Evolutionary conservation across 805 yeast genomes (phyloP).

Genomic region (Starmerella apis): DNA sequence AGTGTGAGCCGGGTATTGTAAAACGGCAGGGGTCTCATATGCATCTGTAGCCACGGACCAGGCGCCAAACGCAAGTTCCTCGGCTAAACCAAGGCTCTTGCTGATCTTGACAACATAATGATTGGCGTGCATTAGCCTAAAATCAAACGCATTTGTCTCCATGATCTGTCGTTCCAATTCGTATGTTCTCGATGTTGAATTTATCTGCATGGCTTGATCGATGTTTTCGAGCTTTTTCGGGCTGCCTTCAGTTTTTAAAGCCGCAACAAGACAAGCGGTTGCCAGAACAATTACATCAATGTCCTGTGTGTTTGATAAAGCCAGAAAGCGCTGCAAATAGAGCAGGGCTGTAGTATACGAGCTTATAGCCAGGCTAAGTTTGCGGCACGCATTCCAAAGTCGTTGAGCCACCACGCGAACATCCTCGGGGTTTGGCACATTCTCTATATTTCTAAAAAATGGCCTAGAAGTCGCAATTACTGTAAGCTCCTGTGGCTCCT

Average conservation of each 20-base stretch:
- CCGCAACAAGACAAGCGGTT: constrained; percentile 41
- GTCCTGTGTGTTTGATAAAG: constrained; percentile 36
- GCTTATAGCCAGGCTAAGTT: constrained; percentile 42
- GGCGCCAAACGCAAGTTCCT: constrained; percentile 43
- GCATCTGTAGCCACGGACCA: constrained; percentile 75
- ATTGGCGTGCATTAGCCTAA: constrained; percentile 58
- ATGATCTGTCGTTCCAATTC: constrained; percentile 56
- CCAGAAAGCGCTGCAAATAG: constrained; percentile 58
- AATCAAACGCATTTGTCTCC: constrained; percentile 72
- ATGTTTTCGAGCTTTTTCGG: constrained; percentile 64
- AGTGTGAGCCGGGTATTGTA: constrained; percentile 65
- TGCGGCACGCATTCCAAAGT: constrained; percentile 19
- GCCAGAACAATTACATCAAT: neutral
- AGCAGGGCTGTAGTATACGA: constrained; percentile 62
- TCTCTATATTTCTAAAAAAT: constrained; percentile 8
- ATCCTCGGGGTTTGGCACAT: constrained; percentile 3
- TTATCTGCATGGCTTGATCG: neutral
- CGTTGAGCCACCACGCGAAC: constrained; percentile 2
- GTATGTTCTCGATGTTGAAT: neutral
- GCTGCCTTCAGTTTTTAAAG: constrained; percentile 74
- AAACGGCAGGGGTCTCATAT: constrained; percentile 54
- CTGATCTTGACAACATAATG: constrained; percentile 51
- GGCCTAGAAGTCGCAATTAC: constrained; percentile 15
- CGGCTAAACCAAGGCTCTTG: constrained; percentile 41
- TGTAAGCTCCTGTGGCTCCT: constrained; percentile 12